Evolutionary conservation across 441 rosid species (phyloP).

Genomic region (Eruca vesicaria): DNA sequence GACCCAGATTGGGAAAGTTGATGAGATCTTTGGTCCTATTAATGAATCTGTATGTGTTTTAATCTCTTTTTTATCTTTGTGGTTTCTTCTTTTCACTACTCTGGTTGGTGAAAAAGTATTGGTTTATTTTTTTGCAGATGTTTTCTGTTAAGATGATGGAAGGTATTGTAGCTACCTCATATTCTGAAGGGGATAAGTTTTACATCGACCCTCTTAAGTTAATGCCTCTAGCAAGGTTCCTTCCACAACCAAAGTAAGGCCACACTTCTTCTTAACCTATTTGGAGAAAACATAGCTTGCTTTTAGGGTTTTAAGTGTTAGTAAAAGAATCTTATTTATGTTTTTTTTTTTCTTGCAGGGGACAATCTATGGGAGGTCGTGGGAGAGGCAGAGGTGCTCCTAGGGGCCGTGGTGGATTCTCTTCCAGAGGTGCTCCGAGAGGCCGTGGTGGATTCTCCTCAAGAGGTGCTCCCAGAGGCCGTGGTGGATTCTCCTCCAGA

Average conservation of each 20-base stretch:
- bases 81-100: neutral
- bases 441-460: neutral
- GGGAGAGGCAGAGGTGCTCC: constrained; percentile 15
- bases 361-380: constrained; percentile 37
- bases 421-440: neutral
- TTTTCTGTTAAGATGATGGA: constrained; percentile 88
- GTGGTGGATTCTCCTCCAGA: constrained; percentile 62
- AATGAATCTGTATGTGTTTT: constrained; percentile 67
- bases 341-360: constrained; percentile 16
- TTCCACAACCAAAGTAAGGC: constrained; percentile 89
- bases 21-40: constrained; percentile 88
- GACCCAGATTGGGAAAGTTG: constrained; percentile 88
- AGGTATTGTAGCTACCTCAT: constrained; percentile 86
- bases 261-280: constrained; percentile 8
- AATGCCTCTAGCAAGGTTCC: constrained; percentile 75
- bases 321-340: neutral
- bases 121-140: constrained; percentile 41
- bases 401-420: neutral
- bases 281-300: neutral
- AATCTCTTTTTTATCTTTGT: neutral
- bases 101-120: neutral
- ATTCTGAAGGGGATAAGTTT: constrained; percentile 66
- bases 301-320: neutral
- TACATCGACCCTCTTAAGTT: constrained; percentile 76
- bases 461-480: constrained; percentile 45